A percentile compares a stretch with the other conserved stretches of the same genome.
Conservation (phyloP, 345 rosid species). For the Citrus hindsii region DNA sequence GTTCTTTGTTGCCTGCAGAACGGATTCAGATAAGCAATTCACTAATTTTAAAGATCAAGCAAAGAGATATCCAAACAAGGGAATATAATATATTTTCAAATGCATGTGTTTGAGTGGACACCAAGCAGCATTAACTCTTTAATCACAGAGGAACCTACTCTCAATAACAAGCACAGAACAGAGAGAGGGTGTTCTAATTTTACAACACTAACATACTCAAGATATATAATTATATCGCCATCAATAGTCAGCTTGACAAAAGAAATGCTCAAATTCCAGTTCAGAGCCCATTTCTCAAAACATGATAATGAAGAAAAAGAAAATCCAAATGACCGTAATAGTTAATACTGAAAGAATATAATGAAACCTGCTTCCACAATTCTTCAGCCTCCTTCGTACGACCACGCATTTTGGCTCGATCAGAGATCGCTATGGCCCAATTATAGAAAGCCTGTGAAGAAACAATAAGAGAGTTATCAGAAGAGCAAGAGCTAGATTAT, state of each 20-base stretch:
- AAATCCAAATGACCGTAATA: background rate
- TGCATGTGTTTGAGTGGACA: background rate
- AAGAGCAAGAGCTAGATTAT: background rate
- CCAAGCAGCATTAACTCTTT: background rate
- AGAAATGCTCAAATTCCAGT: background rate
- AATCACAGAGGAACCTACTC: background rate
- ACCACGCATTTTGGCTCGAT: slow-evolving; percentile 99
- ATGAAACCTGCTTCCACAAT: slow-evolving; percentile 84
- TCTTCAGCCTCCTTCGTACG: slow-evolving; percentile 99
- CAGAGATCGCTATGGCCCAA: slow-evolving; percentile 99
- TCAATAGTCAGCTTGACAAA: background rate
- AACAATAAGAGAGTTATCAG: slow-evolving; percentile 12
- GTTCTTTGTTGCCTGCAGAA: slow-evolving; percentile 84
- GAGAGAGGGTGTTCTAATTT: background rate
- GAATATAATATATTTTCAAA: background rate
- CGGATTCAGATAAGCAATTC: background rate
- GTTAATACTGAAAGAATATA: slow-evolving; percentile 5
- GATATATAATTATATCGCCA: background rate
- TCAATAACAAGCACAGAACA: background rate
- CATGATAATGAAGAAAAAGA: background rate
- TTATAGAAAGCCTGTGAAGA: slow-evolving; percentile 88
- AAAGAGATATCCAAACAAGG: background rate
- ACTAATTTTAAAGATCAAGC: background rate
- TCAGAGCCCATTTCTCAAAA: background rate
- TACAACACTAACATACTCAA: background rate